phyloP scores from a whole-genome alignment of 129 eudicot genomes.

The Centella asiatica region DNA sequence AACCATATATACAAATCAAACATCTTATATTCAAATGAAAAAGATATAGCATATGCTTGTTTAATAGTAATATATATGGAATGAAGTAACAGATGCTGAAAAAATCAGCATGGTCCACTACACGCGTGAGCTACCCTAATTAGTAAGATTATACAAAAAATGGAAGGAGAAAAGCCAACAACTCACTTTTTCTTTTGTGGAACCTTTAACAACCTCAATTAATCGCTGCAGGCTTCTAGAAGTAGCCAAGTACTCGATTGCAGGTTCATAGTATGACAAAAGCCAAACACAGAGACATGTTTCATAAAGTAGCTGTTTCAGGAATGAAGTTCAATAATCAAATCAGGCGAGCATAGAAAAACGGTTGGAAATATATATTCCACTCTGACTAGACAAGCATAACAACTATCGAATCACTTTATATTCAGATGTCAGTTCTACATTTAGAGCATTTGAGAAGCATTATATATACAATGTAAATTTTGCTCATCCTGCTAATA shows the following conservation, averaged over 20 bases:
- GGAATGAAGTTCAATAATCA: constrained; percentile 3
- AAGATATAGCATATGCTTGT: neutral
- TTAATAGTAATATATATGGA: no score
- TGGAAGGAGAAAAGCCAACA: constrained; percentile 8
- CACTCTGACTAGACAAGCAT: no score
- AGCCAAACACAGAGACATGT: constrained; percentile 97
- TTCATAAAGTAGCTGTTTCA: constrained; percentile 81
- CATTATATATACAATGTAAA: no score
- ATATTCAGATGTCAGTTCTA: no score
- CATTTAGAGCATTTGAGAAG: no score
- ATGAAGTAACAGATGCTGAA: no score
- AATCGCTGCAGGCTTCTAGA: constrained; percentile 74
- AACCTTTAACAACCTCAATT: constrained; percentile 80
- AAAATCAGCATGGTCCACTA: no score
- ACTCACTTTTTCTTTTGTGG: constrained; percentile 83
- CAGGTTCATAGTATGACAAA: constrained; percentile 92
- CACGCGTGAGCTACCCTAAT: neutral
- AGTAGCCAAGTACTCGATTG: constrained; percentile 87
- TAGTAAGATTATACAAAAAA: constrained; percentile 5
- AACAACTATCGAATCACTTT: no score
- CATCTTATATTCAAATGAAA: neutral
- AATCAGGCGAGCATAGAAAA: no score
- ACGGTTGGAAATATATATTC: neutral
- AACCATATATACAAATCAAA: neutral
- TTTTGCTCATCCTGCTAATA: neutral